A percentile compares a stretch with the other conserved stretches of the same genome.
phyloP scores from a whole-genome alignment of 2,329 filamentous ascomycete species.

The Epichloe elymi region DNA sequence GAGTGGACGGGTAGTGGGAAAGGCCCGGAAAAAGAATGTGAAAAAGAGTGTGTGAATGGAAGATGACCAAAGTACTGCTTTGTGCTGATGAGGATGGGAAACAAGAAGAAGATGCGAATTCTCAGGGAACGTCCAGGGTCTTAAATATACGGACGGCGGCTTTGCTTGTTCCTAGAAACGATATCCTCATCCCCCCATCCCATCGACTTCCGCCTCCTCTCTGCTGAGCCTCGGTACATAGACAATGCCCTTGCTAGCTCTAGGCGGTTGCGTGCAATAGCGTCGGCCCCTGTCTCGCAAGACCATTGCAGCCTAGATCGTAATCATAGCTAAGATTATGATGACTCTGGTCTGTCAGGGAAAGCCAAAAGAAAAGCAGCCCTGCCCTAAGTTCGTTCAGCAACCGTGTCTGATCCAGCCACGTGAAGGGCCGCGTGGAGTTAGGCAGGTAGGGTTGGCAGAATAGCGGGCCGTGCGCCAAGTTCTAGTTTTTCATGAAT shows the following conservation, averaged over 20 bases:
- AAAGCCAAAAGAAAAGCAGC: background rate
- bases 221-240: slow-evolving; percentile 2
- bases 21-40: slow-evolving; percentile 9
- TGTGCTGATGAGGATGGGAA: slow-evolving; percentile 5
- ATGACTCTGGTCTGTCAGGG: background rate
- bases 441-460: background rate
- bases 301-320: background rate
- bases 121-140: slow-evolving; percentile 6
- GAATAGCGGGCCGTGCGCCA: slow-evolving; percentile 1
- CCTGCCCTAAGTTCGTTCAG: background rate
- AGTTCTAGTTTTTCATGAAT: background rate
- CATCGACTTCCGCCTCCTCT: background rate
- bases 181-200: background rate
- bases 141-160: slow-evolving; percentile 10
- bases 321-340: background rate
- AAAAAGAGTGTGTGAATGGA: slow-evolving; percentile 5
- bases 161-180: background rate
- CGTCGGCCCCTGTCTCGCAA: slow-evolving; percentile 2
- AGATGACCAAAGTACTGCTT: slow-evolving; percentile 5
- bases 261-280: background rate
- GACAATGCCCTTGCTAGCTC: background rate
- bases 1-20: slow-evolving; percentile 11
- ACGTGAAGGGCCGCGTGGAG: slow-evolving; percentile 1
- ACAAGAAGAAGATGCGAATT: background rate
- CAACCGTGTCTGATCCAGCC: slow-evolving; percentile 7